These are phyloP conservation scores for Cyberlindnera japonica DNA, from an alignment of 805 yeast species.

Conservation along the genomic window DNA sequence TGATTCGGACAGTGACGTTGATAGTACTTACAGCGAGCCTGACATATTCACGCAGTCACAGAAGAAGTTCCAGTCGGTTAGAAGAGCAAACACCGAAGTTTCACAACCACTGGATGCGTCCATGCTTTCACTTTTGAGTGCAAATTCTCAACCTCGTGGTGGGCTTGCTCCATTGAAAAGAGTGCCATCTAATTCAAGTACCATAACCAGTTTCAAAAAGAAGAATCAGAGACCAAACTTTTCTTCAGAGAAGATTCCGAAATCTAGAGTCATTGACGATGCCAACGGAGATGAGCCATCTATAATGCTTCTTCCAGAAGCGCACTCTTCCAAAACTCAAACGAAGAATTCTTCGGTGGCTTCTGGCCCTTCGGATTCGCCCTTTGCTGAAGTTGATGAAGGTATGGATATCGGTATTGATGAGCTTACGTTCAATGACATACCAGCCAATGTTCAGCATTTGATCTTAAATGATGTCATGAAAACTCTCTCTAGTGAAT, in stretches of 20 bases:
- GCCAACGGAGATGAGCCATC: conserved; percentile 68
- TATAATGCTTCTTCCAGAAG: conserved; percentile 54
- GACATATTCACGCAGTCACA: conserved; percentile 11
- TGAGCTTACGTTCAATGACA: conserved; percentile 63
- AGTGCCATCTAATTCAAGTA: conserved; percentile 7
- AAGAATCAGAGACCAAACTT: conserved; percentile 50
- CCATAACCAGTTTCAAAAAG: conserved; percentile 14
- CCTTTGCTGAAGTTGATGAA: background rate
- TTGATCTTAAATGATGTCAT: conserved; percentile 83
- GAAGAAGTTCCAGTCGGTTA: conserved; percentile 8
- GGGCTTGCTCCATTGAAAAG: background rate
- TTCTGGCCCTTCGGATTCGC: background rate
- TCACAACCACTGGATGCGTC: conserved; percentile 1
- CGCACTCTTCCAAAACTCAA: conserved; percentile 15
- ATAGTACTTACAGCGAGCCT: conserved; percentile 21
- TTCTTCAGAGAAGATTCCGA: conserved; percentile 69
- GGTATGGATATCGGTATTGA: conserved; percentile 29
- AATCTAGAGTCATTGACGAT: conserved; percentile 61
- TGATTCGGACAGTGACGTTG: conserved; percentile 30
- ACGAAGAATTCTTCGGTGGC: background rate
- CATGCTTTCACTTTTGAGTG: background rate
- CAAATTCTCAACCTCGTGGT: background rate
- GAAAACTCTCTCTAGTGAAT: conserved; percentile 55
- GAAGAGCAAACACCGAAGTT: conserved; percentile 8
- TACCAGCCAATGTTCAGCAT: conserved; percentile 93